These are phyloP conservation scores for Colletotrichum ledebouriae DNA, from an alignment of 2,329 filamentous ascomycete species.

Conservation along the genomic window DNA sequence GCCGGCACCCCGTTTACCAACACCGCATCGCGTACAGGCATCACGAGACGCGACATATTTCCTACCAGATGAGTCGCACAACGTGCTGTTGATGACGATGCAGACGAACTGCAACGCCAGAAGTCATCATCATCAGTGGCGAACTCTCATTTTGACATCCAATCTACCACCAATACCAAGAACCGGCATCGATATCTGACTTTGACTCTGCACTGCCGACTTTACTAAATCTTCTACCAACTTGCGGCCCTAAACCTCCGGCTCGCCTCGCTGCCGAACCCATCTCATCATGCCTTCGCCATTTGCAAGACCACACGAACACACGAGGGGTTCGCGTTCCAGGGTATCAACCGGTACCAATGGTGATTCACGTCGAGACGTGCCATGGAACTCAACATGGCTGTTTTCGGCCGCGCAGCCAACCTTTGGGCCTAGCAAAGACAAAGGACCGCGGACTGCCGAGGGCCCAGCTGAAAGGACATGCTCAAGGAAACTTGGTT, in stretches of 20 bases:
- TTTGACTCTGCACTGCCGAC: slow-evolving; percentile 32
- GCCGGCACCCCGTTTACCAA: slow-evolving; percentile 22
- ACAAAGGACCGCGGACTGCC: slow-evolving; percentile 30
- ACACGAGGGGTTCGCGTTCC: not conserved
- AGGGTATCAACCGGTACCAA: slow-evolving; percentile 4
- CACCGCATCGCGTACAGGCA: slow-evolving; percentile 11
- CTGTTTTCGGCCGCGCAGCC: slow-evolving; percentile 27
- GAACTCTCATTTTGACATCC: slow-evolving; percentile 12
- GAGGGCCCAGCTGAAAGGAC: slow-evolving; percentile 23
- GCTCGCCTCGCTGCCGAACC: slow-evolving; percentile 13
- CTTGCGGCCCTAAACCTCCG: slow-evolving; percentile 23
- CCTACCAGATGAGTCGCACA: not conserved
- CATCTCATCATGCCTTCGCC: slow-evolving; percentile 7
- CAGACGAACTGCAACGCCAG: slow-evolving; percentile 8
- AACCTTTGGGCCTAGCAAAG: slow-evolving; percentile 5
- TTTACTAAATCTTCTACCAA: slow-evolving; percentile 2
- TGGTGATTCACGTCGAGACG: slow-evolving; percentile 17
- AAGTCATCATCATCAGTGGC: slow-evolving; percentile 27
- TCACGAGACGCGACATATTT: slow-evolving; percentile 15
- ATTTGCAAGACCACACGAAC: not conserved
- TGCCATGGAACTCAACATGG: slow-evolving; percentile 22
- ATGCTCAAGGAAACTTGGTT: slow-evolving; percentile 1
- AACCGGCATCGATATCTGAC: slow-evolving; percentile 21
- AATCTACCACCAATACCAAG: not conserved
- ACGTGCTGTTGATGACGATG: slow-evolving; percentile 15